A percentile compares a stretch with the other conserved stretches of the same genome.
Evolutionary conservation across 805 yeast genomes (phyloP).

Genomic region (Saccharomycopsis lassenensis): DNA sequence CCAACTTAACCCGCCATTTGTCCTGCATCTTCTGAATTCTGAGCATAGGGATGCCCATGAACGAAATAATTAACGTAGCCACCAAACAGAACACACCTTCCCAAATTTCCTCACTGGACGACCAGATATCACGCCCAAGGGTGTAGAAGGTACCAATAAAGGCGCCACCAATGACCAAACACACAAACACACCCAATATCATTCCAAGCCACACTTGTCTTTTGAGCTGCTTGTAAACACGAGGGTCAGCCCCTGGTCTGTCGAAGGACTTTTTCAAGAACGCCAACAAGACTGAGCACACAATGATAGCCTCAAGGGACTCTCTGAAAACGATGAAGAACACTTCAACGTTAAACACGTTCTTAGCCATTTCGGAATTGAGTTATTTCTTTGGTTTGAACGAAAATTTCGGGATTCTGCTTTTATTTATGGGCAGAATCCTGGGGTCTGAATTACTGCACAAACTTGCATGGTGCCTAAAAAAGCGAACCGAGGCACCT

Average conservation of each 20-base stretch:
- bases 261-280: conserved; percentile 83
- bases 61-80: conserved; percentile 79
- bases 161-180: conserved; percentile 82
- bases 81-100: conserved; percentile 90
- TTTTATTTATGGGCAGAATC: too few relatives aligned
- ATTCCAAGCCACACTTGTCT: conserved; percentile 87
- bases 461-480: too few relatives aligned
- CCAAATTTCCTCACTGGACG: conserved; percentile 86
- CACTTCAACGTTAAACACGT: conserved; percentile 29
- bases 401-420: too few relatives aligned
- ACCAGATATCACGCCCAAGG: conserved; percentile 73
- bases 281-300: conserved; percentile 84
- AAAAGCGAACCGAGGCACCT: too few relatives aligned
- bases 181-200: conserved; percentile 56
- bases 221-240: conserved; percentile 48
- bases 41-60: conserved; percentile 95
- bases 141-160: conserved; percentile 90
- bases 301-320: conserved; percentile 82
- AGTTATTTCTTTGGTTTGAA: too few relatives aligned
- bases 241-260: conserved; percentile 31
- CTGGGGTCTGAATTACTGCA: too few relatives aligned
- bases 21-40: conserved; percentile 93
- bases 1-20: conserved; percentile 94
- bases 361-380: conserved; percentile 9
- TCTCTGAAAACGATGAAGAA: conserved; percentile 92